phyloP scores from a whole-genome alignment of 371 early-diverging fungal species.

The Apophysomyces trapeziformis region DNA sequence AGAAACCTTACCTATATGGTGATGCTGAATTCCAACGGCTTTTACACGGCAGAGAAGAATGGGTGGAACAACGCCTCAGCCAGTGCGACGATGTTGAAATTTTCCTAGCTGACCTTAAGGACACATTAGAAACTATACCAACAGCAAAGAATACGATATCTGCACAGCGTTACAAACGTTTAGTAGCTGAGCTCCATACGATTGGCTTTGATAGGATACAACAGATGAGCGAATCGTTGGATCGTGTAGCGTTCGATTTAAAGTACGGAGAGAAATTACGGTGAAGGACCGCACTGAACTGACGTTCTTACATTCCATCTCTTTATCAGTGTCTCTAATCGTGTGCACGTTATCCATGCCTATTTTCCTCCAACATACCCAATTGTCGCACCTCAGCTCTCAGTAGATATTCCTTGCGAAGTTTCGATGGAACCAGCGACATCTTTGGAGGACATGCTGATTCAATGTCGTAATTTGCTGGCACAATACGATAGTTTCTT shows the following conservation, averaged over 20 bases:
- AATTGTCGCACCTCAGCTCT: conserved; percentile 14
- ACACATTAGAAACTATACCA: conserved; percentile 20
- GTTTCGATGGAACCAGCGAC: conserved; percentile 10
- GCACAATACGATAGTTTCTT: conserved; percentile 34
- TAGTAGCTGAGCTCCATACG: conserved; percentile 24
- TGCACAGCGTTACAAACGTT: conserved; percentile 13
- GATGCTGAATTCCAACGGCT: conserved; percentile 27
- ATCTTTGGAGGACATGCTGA: conserved; percentile 14
- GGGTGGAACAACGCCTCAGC: conserved; percentile 18
- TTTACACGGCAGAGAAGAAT: conserved; percentile 15
- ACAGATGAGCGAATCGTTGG: conserved; percentile 26
- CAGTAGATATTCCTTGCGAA: conserved; percentile 22
- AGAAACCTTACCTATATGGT: conserved; percentile 19
- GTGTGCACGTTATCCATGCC: conserved; percentile 23
- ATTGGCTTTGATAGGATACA: conserved; percentile 33
- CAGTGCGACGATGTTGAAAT: conserved; percentile 32
- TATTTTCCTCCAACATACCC: conserved; percentile 30
- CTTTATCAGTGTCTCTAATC: not conserved
- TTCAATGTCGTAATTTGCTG: conserved; percentile 18
- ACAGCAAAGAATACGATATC: conserved; percentile 7
- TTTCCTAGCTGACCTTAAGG: conserved; percentile 43
- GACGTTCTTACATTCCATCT: not conserved
- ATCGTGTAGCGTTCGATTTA: conserved; percentile 22
- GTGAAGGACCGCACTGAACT: not conserved
- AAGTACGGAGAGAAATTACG: conserved; percentile 17